These are phyloP conservation scores for Cutaneotrichosporon sp. DNA, from an alignment of 1,284 basidiomycete species.

Conservation along the genomic window DNA sequence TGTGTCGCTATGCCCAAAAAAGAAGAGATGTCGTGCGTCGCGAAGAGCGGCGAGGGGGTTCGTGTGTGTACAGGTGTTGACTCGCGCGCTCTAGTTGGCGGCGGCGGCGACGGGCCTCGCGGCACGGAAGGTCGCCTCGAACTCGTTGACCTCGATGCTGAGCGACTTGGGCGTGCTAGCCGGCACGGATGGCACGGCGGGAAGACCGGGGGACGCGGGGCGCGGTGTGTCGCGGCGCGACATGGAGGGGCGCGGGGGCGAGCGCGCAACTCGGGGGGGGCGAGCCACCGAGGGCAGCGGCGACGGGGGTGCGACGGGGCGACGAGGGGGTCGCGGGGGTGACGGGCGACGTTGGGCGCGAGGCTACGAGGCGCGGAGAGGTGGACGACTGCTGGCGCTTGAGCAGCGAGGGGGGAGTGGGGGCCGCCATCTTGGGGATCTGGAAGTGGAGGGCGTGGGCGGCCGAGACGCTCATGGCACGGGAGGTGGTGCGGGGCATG, in stretches of 20 bases:
- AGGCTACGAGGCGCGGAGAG: neutral
- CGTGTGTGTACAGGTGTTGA: neutral
- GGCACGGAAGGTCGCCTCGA: slow-evolving; percentile 8
- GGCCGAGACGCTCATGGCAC: slow-evolving; percentile 9
- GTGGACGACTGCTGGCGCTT: slow-evolving; percentile 21
- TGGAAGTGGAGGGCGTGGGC: slow-evolving; percentile 41
- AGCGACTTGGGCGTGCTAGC: neutral
- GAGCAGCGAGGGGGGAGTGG: slow-evolving; percentile 40
- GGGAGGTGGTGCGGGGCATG: neutral
- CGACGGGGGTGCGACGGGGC: too few species aligned
- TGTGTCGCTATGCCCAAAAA: neutral
- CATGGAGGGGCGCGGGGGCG: too few species aligned
- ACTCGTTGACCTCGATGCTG: slow-evolving; percentile 11
- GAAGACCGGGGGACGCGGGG: too few species aligned
- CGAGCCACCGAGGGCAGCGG: too few species aligned
- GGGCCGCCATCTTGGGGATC: slow-evolving; percentile 30
- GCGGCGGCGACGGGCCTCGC: neutral
- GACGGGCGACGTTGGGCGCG: too few species aligned
- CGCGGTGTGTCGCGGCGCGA: too few species aligned
- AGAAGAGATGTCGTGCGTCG: neutral
- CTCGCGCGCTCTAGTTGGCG: neutral
- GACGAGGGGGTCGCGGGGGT: too few species aligned
- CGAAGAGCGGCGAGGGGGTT: neutral
- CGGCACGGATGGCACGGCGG: too few species aligned
- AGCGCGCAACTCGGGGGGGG: too few species aligned